Conservation (phyloP, 257 asterid genomes). For the Fraxinus pennsylvanica region DNA sequence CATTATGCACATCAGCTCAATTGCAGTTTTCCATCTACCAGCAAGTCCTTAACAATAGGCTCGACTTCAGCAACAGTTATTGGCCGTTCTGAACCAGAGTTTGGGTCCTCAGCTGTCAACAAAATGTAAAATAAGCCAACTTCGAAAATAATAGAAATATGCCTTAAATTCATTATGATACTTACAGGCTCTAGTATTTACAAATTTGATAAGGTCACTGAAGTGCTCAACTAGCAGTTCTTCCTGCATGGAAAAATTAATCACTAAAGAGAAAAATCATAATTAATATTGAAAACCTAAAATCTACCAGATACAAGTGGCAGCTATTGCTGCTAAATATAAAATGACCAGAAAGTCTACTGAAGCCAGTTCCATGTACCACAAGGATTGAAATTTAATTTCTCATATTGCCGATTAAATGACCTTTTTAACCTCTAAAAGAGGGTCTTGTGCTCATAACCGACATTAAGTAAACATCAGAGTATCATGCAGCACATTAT, state of each 20-base stretch:
- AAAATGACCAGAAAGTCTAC: neutral
- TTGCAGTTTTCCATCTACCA: slow-evolving; percentile 91
- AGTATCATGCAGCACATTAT: neutral
- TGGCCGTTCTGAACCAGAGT: slow-evolving; percentile 57
- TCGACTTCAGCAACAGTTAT: slow-evolving; percentile 71
- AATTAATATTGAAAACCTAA: neutral
- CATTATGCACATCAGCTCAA: slow-evolving; percentile 98
- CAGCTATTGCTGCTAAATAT: neutral
- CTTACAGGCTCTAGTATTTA: slow-evolving; percentile 86
- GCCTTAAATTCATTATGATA: slow-evolving; percentile 11
- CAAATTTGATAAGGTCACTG: slow-evolving; percentile 79
- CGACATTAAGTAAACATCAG: neutral
- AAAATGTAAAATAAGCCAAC: slow-evolving; percentile 23
- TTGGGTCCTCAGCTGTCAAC: slow-evolving; percentile 72
- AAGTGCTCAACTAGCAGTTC: slow-evolving; percentile 87
- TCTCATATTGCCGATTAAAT: neutral
- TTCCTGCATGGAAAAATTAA: slow-evolving; percentile 59
- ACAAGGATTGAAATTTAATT: neutral
- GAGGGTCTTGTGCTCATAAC: neutral
- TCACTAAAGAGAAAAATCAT: slow-evolving; percentile 13
- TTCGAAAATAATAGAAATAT: neutral
- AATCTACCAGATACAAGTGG: neutral
- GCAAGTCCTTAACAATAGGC: slow-evolving; percentile 86
- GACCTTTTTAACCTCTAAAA: neutral
- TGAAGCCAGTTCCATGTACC: neutral